Evolutionary conservation across 75 land plant species (phyloP).

Genomic region (Pinus taeda): DNA sequence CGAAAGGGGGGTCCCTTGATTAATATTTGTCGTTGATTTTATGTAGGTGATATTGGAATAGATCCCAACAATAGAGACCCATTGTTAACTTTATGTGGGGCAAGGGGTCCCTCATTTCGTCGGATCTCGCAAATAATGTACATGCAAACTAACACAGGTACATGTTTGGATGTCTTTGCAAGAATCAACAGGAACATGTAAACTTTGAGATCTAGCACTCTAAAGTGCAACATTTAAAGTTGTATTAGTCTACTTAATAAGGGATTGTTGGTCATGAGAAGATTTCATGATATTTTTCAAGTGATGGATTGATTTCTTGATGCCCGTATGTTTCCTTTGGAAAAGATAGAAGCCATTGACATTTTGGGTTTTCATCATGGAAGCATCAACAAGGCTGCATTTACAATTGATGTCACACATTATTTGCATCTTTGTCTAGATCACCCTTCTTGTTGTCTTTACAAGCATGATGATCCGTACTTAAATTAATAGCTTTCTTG

Average conservation of each 20-base stretch:
- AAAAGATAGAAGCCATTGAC: not conserved
- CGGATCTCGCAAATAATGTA: too few relatives aligned
- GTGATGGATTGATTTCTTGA: not conserved
- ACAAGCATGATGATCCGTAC: not conserved
- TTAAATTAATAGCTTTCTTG: not conserved
- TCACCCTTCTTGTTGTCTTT: not conserved
- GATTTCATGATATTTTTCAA: not conserved
- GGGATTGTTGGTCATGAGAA: not conserved
- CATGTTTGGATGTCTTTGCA: not conserved
- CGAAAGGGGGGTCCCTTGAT: too few relatives aligned
- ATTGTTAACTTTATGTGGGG: too few relatives aligned
- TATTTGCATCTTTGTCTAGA: not conserved
- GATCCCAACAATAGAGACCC: too few relatives aligned
- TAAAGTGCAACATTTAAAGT: not conserved
- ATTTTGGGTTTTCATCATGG: not conserved
- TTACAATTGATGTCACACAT: not conserved
- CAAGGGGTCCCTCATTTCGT: too few relatives aligned
- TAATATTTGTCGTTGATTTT: too few relatives aligned
- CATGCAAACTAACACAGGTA: too few relatives aligned
- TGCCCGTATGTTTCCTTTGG: not conserved
- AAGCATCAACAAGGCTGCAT: not conserved
- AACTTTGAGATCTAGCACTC: not conserved
- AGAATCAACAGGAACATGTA: not conserved
- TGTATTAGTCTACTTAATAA: not conserved
- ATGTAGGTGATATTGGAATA: too few relatives aligned